phyloP scores from a whole-genome alignment of 768 basidiomycete species.

The Pleurotus salmoneostramineus region DNA sequence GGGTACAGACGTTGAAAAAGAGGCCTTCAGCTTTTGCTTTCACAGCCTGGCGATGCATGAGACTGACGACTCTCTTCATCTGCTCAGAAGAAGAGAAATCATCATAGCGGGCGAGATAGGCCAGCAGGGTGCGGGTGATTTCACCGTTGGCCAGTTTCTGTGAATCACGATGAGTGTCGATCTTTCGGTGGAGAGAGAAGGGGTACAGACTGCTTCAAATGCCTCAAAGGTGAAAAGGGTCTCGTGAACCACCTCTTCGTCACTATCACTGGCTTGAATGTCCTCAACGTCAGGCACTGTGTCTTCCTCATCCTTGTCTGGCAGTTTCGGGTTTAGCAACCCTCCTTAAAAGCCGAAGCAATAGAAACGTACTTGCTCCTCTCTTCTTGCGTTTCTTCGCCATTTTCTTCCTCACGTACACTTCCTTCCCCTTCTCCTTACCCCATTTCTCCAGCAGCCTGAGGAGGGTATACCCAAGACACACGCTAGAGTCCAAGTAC shows the following conservation, averaged over 20 bases:
- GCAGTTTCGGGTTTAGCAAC: background rate
- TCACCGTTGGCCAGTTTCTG: constrained; percentile 91
- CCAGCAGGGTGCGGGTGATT: constrained; percentile 78
- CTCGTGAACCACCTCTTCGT: constrained; percentile 69
- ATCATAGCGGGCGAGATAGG: constrained; percentile 79
- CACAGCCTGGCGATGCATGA: constrained; percentile 90
- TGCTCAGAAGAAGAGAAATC: constrained; percentile 77
- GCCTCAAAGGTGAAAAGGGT: constrained; percentile 90
- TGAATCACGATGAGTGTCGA: background rate
- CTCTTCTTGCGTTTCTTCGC: constrained; percentile 50
- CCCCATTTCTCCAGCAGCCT: constrained; percentile 88
- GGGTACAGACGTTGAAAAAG: constrained; percentile 80
- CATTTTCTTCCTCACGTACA: constrained; percentile 71
- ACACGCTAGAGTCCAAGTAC: constrained; percentile 84
- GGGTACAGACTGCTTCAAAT: constrained; percentile 61
- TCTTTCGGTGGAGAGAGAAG: background rate
- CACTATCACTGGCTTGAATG: constrained; percentile 56
- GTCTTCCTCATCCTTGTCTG: constrained; percentile 39
- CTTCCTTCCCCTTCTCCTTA: constrained; percentile 58
- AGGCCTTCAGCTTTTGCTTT: constrained; percentile 90
- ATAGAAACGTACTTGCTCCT: constrained; percentile 32
- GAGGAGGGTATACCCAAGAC: constrained; percentile 82
- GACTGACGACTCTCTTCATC: constrained; percentile 85
- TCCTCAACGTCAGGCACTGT: constrained; percentile 70
- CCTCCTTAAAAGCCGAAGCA: background rate